Percentiles rank a stretch among this genome's conserved stretches.
Conservation (phyloP, 768 basidiomycete genomes). For the Rhodocollybia butyracea region DNA sequence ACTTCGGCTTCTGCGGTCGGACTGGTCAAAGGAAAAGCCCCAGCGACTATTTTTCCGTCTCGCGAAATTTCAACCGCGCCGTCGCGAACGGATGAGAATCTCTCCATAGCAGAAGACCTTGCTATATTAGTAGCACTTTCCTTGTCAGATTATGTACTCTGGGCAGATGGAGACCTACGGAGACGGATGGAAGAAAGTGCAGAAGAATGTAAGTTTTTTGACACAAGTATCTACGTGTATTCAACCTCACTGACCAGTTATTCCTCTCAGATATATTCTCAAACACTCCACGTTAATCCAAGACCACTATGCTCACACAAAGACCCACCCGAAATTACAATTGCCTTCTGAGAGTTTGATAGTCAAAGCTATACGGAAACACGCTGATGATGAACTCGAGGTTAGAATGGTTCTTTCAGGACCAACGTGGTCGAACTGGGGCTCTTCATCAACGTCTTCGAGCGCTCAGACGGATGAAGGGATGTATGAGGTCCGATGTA, state of each 20-base stretch:
- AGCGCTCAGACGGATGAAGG: conserved; percentile 34
- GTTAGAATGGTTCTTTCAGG: conserved; percentile 56
- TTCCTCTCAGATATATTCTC: conserved; percentile 56
- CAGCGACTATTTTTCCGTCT: background rate
- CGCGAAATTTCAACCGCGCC: background rate
- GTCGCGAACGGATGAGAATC: conserved; percentile 16
- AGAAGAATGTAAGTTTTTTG: conserved; percentile 39
- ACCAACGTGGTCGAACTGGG: conserved; percentile 37
- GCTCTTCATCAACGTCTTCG: conserved; percentile 21
- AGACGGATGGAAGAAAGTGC: conserved; percentile 30
- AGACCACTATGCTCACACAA: conserved; percentile 8
- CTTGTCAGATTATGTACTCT: conserved; percentile 69
- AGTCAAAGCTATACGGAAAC: conserved; percentile 57
- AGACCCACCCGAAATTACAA: background rate
- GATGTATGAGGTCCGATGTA: conserved; percentile 65
- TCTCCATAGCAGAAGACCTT: conserved; percentile 38
- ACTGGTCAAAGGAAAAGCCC: background rate
- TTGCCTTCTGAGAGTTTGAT: conserved; percentile 40
- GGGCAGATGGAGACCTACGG: conserved; percentile 56
- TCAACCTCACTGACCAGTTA: conserved; percentile 35
- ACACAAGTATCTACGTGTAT: background rate
- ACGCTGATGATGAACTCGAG: conserved; percentile 47
- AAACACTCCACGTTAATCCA: conserved; percentile 33
- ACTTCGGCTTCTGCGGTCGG: background rate
- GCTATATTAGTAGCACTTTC: conserved; percentile 52